These are phyloP conservation scores for Alternaria angustiovoidea DNA, from an alignment of 2,329 filamentous ascomycete genomes.

Conservation along the genomic window DNA sequence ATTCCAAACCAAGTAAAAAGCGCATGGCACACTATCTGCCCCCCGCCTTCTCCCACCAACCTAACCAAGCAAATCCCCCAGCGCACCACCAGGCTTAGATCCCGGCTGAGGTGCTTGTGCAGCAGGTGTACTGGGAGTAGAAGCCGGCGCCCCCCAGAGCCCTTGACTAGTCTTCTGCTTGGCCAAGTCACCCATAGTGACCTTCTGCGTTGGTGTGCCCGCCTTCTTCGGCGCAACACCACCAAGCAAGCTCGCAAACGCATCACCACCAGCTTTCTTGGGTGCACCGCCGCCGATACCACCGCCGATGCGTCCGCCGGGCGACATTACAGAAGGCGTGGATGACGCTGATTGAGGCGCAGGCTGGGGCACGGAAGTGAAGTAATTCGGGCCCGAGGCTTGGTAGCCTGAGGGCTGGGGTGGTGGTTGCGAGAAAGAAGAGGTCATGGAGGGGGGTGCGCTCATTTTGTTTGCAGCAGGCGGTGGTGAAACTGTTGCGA, in stretches of 20 bases:
- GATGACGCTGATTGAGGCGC: constrained; percentile 45
- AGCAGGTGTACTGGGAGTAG: constrained; percentile 42
- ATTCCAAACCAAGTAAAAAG: not conserved
- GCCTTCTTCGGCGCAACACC: constrained; percentile 79
- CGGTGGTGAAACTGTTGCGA: constrained; percentile 82
- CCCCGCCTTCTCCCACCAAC: not conserved
- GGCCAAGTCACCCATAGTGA: constrained; percentile 91
- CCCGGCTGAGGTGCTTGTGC: constrained; percentile 37
- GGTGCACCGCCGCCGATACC: constrained; percentile 48
- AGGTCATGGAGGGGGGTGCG: constrained; percentile 57
- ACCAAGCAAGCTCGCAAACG: constrained; percentile 87
- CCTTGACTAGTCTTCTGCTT: constrained; percentile 96
- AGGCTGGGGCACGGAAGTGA: constrained; percentile 73
- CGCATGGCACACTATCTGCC: constrained; percentile 1
- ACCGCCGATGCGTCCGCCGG: constrained; percentile 51
- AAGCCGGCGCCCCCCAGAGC: constrained; percentile 81
- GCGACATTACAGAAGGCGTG: constrained; percentile 55
- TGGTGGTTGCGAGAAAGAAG: constrained; percentile 55
- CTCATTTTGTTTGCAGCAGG: constrained; percentile 60
- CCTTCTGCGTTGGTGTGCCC: constrained; percentile 65
- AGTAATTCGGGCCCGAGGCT: constrained; percentile 89
- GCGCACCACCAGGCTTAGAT: constrained; percentile 47
- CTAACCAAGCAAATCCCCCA: constrained; percentile 45
- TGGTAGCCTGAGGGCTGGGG: constrained; percentile 72
- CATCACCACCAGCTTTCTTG: constrained; percentile 73